A percentile compares a stretch with the other conserved stretches of the same genome.
These are phyloP conservation scores for Curvularia sp. DNA, from an alignment of 2,329 filamentous ascomycete species.

Conservation along the genomic window DNA sequence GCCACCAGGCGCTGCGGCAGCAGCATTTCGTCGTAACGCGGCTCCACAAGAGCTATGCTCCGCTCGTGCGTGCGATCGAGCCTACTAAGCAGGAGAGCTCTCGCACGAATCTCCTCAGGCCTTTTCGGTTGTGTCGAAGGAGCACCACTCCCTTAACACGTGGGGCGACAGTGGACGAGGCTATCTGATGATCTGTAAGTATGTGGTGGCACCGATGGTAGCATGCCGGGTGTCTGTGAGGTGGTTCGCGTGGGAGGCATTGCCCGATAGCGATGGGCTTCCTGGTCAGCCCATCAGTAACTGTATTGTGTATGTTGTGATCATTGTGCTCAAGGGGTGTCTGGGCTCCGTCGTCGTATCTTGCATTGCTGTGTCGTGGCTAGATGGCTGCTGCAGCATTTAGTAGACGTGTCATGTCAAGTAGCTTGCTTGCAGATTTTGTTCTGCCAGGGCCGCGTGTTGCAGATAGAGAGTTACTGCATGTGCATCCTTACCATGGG, in stretches of 20 bases:
- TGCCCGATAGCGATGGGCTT: background rate
- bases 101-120: background rate
- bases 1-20: too few species aligned
- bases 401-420: too few species aligned
- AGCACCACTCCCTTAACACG: background rate
- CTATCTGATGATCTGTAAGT: background rate
- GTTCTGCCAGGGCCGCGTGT: background rate
- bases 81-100: background rate
- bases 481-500: too few species aligned
- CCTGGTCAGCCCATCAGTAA: too few species aligned
- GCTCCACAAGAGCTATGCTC: too few species aligned
- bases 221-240: background rate
- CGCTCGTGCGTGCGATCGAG: background rate
- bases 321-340: background rate
- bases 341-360: too few species aligned
- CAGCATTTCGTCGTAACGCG: too few species aligned
- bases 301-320: too few species aligned
- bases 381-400: too few species aligned
- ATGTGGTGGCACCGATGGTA: background rate
- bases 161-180: too few species aligned
- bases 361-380: background rate
- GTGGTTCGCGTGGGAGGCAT: background rate
- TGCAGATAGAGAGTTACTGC: too few species aligned
- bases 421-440: background rate
- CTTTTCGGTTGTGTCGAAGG: background rate